Conservation (phyloP, 495 filamentous ascomycete genomes). For the Aspergillus steynii region DNA sequence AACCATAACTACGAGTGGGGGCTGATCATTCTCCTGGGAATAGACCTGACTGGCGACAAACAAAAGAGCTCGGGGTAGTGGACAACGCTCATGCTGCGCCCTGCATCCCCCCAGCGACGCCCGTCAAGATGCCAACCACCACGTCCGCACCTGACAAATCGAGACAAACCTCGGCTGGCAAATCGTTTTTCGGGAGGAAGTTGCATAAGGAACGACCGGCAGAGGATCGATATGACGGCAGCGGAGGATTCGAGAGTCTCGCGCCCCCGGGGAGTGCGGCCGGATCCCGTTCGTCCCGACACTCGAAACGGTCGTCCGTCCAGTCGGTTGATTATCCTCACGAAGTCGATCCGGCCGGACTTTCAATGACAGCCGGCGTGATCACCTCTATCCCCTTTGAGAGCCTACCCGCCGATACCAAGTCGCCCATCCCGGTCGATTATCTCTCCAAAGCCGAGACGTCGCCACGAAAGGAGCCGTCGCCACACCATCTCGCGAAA, state of each 20-base stretch:
- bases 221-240: slow-evolving; percentile 56
- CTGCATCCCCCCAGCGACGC: slow-evolving; percentile 37
- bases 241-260: slow-evolving; percentile 52
- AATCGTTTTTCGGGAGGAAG: slow-evolving; percentile 83
- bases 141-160: slow-evolving; percentile 72
- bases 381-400: slow-evolving; percentile 93
- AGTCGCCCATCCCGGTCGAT: slow-evolving; percentile 72
- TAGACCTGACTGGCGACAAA: slow-evolving; percentile 2
- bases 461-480: slow-evolving; percentile 66
- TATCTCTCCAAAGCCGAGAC: slow-evolving; percentile 72
- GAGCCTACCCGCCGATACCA: slow-evolving; percentile 61
- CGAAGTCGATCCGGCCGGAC: slow-evolving; percentile 48
- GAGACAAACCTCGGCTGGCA: slow-evolving; percentile 78
- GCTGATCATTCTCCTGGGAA: background rate
- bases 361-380: slow-evolving; percentile 79
- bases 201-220: slow-evolving; percentile 70
- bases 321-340: slow-evolving; percentile 63
- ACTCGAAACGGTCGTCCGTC: slow-evolving; percentile 77
- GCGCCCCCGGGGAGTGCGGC: slow-evolving; percentile 52
- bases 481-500: slow-evolving; percentile 81
- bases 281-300: slow-evolving; percentile 73
- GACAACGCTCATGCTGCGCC: slow-evolving; percentile 45
- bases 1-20: background rate
- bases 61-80: slow-evolving; percentile 12
- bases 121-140: slow-evolving; percentile 52